A percentile compares a stretch with the other conserved stretches of the same genome.
phyloP scores from a whole-genome alignment of 2,329 filamentous ascomycete genomes.

The Pseudocercospora fuligena region DNA sequence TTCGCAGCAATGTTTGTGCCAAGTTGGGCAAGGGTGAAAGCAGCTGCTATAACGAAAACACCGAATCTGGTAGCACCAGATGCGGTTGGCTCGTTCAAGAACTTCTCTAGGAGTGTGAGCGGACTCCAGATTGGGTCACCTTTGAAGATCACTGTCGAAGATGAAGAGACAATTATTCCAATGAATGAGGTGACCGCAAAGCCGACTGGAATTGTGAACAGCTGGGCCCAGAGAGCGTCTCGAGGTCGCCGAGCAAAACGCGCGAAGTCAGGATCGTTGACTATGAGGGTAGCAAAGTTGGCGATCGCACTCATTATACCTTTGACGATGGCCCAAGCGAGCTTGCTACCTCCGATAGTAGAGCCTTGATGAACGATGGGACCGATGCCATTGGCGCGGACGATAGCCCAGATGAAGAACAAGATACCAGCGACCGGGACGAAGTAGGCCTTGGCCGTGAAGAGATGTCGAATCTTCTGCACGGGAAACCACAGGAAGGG shows the following conservation, averaged over 20 bases:
- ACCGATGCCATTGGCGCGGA: constrained; percentile 79
- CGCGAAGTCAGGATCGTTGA: constrained; percentile 67
- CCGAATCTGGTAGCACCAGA: constrained; percentile 47
- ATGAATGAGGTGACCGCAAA: constrained; percentile 72
- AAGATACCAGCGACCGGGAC: constrained; percentile 82
- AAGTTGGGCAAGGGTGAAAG: constrained; percentile 56
- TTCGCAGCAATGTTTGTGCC: constrained; percentile 65
- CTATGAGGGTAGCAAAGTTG: constrained; percentile 87
- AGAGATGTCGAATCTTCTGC: constrained; percentile 87
- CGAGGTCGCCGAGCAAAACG: constrained; percentile 78
- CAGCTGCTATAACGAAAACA: constrained; percentile 54
- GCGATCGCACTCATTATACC: constrained; percentile 88
- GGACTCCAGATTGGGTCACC: constrained; percentile 4
- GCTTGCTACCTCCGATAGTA: constrained; percentile 65
- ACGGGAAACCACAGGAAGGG: constrained; percentile 90
- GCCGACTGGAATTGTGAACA: constrained; percentile 58
- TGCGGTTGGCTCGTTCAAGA: background rate
- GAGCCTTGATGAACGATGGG: constrained; percentile 76
- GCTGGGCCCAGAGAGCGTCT: constrained; percentile 80
- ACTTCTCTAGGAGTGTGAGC: constrained; percentile 8
- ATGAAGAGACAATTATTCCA: constrained; percentile 56
- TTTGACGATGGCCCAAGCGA: constrained; percentile 82
- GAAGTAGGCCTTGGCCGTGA: constrained; percentile 86
- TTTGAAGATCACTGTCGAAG: constrained; percentile 8
- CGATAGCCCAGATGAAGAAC: constrained; percentile 86